These are phyloP conservation scores for Ambrosiella cleistominuta DNA, from an alignment of 2,329 filamentous ascomycete genomes.

Conservation along the genomic window DNA sequence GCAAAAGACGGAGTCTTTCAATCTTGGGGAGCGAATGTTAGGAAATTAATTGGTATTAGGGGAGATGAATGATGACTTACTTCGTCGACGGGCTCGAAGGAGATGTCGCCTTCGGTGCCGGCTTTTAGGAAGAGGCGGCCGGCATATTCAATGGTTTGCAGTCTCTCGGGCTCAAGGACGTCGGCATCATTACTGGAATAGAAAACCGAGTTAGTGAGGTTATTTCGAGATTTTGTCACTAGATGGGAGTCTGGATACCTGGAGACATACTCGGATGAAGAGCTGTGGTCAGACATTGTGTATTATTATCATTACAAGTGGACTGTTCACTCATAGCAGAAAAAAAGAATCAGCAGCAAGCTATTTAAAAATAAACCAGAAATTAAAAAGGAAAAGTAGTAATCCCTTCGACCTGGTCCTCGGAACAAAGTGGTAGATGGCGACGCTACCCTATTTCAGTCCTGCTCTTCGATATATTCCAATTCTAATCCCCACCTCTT, in stretches of 20 bases:
- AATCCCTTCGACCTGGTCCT: background rate
- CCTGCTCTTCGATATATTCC: background rate
- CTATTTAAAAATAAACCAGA: background rate
- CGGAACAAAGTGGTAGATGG: background rate
- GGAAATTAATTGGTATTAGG: background rate
- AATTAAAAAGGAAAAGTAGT: background rate
- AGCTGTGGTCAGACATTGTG: background rate
- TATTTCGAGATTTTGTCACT: too few relatives aligned
- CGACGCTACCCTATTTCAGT: background rate
- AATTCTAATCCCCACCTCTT: background rate
- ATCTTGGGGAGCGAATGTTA: background rate
- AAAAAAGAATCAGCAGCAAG: background rate
- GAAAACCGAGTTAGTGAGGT: too few relatives aligned
- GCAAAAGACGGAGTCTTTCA: background rate
- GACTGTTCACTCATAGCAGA: background rate
- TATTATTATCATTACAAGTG: background rate
- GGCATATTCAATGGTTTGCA: background rate
- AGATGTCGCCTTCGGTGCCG: background rate
- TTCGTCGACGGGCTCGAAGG: conserved; percentile 9
- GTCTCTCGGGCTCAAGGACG: background rate
- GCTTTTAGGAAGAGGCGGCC: conserved; percentile 1
- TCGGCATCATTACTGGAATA: background rate
- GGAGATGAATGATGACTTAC: background rate
- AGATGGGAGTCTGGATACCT: too few relatives aligned
- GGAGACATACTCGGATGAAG: background rate